Evolutionary conservation across 495 filamentous ascomycete species (phyloP).

Genomic region (Tetracladium setigerum): DNA sequence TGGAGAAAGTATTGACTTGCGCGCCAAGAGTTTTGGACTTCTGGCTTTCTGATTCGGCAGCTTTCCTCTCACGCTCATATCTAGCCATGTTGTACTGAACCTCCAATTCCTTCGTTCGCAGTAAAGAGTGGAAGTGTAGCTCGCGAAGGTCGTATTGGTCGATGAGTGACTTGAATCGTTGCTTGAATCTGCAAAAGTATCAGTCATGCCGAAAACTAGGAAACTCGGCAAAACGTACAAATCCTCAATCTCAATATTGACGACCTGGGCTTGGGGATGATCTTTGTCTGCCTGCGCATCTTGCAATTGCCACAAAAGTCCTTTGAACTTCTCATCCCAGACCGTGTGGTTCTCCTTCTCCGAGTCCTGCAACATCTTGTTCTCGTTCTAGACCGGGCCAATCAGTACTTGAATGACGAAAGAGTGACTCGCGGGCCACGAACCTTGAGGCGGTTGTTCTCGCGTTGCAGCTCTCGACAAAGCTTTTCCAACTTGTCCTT

Average conservation of each 20-base stretch:
- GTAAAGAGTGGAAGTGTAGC: slow-evolving; percentile 77
- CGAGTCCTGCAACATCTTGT: slow-evolving; percentile 75
- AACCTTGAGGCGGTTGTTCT: slow-evolving; percentile 97
- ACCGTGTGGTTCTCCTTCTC: slow-evolving; percentile 74
- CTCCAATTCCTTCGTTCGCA: slow-evolving; percentile 94
- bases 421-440: slow-evolving; percentile 6
- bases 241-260: slow-evolving; percentile 79
- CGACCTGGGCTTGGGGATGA: slow-evolving; percentile 61
- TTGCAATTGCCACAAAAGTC: slow-evolving; percentile 69
- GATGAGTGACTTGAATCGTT: slow-evolving; percentile 85
- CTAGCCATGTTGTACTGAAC: slow-evolving; percentile 82
- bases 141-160: slow-evolving; percentile 96
- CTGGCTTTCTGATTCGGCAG: slow-evolving; percentile 68
- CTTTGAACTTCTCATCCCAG: slow-evolving; percentile 76
- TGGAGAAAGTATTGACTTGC: slow-evolving; percentile 92
- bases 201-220: not conserved
- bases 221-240: slow-evolving; percentile 47
- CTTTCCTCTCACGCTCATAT: slow-evolving; percentile 81
- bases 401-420: slow-evolving; percentile 9
- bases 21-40: slow-evolving; percentile 76
- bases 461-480: slow-evolving; percentile 83
- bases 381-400: slow-evolving; percentile 63
- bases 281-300: slow-evolving; percentile 72
- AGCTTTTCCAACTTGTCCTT: slow-evolving; percentile 95
- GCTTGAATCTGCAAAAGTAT: slow-evolving; percentile 59